Base-by-base conservation (phyloP, 2,329 filamentous ascomycete genomes). In the Raffaelea albimanens region DNA sequence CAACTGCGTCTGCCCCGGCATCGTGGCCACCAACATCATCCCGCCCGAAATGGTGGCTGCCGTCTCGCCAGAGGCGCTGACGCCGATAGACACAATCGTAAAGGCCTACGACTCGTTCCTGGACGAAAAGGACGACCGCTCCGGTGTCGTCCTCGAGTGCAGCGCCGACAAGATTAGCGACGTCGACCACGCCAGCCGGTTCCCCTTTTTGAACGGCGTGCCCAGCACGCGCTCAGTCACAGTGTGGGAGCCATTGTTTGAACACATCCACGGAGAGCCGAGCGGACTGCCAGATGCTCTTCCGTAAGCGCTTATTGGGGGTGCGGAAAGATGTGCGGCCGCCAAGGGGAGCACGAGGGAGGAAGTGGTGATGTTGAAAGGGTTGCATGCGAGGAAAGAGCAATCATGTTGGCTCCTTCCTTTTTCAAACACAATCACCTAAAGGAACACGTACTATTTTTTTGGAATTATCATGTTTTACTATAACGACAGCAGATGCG, bases 1-100 rank as follows among this genome's bases (percentile, higher is more conserved):
- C 55, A 75, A 74, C 53, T 63, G 61, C 25, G 63, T 76, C 5
- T 63, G 72, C 49, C 71, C 73, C 0, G 72, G 71, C 2, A 66
- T 68, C 29, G 67, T 74, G 33, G 58, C 60, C 19, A 76, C 72
- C 1, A 63, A 60, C 3, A 67, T 70, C 41, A 61, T 73, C 22
- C 69, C 70, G 2, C 65, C 61, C 1, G 64, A 63, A 42, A 67
- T 72, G 63, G 61, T 67, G 5, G 63, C 58, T 2, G 68, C 67
- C 14, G 66, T 71, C 3, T 59, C 41, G 58, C 59, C 14, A 60
- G 63, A 41, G 59, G 22, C 58, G 40, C 19, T 69, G 20, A 73
- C 72, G 25, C 69, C 63, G 19, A 57, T 65, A 7, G 58, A 53
- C 39, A 74, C 69, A 2, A 62, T 76, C 21, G 59, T 75, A 2